Conservation (phyloP, 2,329 filamentous ascomycete species). For the Ploettnerulaceae sp. region DNA sequence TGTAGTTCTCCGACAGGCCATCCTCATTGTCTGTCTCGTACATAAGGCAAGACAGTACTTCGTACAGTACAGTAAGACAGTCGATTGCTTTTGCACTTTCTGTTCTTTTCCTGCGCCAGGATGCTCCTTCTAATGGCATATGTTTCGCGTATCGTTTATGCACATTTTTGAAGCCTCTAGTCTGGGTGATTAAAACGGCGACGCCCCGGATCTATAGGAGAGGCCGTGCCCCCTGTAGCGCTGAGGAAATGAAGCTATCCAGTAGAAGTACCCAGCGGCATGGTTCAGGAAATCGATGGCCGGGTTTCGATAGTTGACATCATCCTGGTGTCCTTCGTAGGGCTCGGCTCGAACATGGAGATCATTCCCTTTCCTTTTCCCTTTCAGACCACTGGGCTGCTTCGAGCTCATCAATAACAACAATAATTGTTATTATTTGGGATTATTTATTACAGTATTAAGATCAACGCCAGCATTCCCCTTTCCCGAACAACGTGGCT, state of each 20-base stretch:
- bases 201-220: background rate
- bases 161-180: background rate
- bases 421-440: no score
- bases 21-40: no score
- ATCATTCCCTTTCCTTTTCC: background rate
- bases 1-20: no score
- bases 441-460: background rate
- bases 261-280: slow-evolving; percentile 3
- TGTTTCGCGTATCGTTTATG: background rate
- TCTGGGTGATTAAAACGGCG: no score
- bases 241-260: slow-evolving; percentile 2
- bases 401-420: no score
- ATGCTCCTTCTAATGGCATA: background rate
- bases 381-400: slow-evolving; percentile 1
- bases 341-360: slow-evolving; percentile 9
- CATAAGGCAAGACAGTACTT: no score
- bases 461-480: slow-evolving; percentile 3
- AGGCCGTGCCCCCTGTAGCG: background rate
- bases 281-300: slow-evolving; percentile 8
- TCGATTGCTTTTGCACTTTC: no score
- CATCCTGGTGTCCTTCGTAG: slow-evolving; percentile 12
- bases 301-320: slow-evolving; percentile 1
- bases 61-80: no score
- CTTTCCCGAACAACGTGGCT: slow-evolving; percentile 1
- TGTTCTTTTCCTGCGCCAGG: no score